Conservation (phyloP, 2,329 filamentous ascomycete genomes). For the Trichoderma sp. region DNA sequence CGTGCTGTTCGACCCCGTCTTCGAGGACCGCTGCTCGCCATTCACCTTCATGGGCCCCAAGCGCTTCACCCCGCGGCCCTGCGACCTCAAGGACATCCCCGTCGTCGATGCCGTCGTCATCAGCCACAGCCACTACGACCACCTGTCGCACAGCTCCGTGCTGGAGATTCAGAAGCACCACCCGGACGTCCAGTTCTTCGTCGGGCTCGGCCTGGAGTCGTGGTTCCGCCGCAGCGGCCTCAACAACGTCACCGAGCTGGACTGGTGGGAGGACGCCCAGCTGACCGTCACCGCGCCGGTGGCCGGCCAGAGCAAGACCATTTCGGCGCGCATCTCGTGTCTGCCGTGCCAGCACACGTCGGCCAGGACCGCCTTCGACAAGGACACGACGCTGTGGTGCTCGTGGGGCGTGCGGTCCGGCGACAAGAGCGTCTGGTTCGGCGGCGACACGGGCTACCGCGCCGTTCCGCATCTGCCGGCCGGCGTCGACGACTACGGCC, state of each 20-base stretch:
- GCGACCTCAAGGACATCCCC: slow-evolving; percentile 73
- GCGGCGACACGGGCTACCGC: slow-evolving; percentile 87
- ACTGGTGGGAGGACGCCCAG: slow-evolving; percentile 90
- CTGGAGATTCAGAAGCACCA: slow-evolving; percentile 66
- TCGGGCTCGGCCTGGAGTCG: slow-evolving; percentile 73
- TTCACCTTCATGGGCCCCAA: slow-evolving; percentile 68
- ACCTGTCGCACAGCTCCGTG: slow-evolving; percentile 75
- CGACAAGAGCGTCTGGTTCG: slow-evolving; percentile 80
- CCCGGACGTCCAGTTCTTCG: slow-evolving; percentile 82
- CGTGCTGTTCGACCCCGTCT: slow-evolving; percentile 91
- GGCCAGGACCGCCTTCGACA: slow-evolving; percentile 66
- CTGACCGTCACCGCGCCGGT: slow-evolving; percentile 52
- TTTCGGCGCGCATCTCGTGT: slow-evolving; percentile 70
- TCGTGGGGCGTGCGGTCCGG: slow-evolving; percentile 78
- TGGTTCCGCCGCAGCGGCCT: slow-evolving; percentile 77
- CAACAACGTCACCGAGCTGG: slow-evolving; percentile 76
- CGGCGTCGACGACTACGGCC: slow-evolving; percentile 66
- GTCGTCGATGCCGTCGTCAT: slow-evolving; percentile 74
- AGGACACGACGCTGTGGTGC: slow-evolving; percentile 76
- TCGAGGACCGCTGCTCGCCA: slow-evolving; percentile 82
- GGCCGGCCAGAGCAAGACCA: slow-evolving; percentile 39
- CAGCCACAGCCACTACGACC: slow-evolving; percentile 90
- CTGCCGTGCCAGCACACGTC: slow-evolving; percentile 83
- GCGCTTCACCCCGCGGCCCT: slow-evolving; percentile 74
- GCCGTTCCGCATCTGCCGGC: slow-evolving; percentile 63